Conservation (phyloP, 208 protist species). For the Phytomonas francai region DNA sequence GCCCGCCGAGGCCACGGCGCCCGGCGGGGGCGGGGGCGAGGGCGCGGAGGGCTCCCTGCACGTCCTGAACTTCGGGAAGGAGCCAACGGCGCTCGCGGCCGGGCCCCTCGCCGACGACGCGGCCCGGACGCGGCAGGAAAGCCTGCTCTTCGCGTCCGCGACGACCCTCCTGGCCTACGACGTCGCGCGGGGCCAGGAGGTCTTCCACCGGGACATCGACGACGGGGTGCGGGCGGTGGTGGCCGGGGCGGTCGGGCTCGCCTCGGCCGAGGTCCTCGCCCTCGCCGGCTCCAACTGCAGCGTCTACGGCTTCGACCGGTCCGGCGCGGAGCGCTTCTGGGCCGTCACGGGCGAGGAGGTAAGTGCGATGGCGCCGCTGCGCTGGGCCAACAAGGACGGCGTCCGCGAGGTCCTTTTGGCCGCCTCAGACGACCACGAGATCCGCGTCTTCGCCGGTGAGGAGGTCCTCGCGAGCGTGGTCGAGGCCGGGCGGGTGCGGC, state of each 20-base stretch:
- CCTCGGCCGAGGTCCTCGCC: constrained; percentile 31
- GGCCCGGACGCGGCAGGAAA: constrained; percentile 34
- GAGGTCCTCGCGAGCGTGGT: constrained; percentile 73
- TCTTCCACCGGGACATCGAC: constrained; percentile 90
- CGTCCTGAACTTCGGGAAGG: constrained; percentile 83
- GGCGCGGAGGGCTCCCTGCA: constrained; percentile 35
- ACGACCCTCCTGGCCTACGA: constrained; percentile 90
- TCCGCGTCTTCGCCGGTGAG: constrained; percentile 88
- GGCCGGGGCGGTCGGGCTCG: constrained; percentile 41
- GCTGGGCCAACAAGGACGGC: constrained; percentile 23
- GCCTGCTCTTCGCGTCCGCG: constrained; percentile 83
- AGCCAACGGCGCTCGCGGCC: constrained; percentile 66
- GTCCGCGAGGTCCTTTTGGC: constrained; percentile 60
- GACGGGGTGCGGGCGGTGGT: constrained; percentile 86
- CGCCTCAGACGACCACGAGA: constrained; percentile 91
- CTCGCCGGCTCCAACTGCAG: constrained; percentile 93
- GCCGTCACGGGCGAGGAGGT: constrained; percentile 94
- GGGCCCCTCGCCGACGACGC: constrained; percentile 21
- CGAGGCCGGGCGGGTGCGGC: constrained; percentile 77
- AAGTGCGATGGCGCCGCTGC: constrained; percentile 70
- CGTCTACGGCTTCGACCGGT: constrained; percentile 88
- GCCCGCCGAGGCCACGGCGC: neutral
- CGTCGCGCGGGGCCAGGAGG: constrained; percentile 84
- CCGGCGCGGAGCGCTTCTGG: constrained; percentile 89
- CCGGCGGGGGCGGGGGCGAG: constrained; percentile 16